Base-by-base conservation (phyloP, 2,329 filamentous ascomycete species). In the Pseudogymnoascus sp. region DNA sequence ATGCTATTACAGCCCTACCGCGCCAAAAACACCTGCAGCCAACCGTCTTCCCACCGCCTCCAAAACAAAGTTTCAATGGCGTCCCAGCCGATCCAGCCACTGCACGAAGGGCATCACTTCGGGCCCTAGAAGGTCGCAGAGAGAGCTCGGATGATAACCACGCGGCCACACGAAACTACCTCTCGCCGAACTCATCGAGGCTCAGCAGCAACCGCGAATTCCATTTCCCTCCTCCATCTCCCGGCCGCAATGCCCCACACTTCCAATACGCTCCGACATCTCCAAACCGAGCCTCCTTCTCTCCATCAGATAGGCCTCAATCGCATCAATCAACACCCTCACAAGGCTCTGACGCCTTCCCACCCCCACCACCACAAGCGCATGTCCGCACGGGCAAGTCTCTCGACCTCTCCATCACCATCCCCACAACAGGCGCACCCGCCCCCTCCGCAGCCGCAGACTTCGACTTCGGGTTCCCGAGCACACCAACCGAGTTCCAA, bases 401-500 rank as follows among this genome's bases (percentile, higher is more conserved):
- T 12, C 38, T 58, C n/a, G 64, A 70, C 30, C 64, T 69, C 7
- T 63, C 64, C 14, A 65, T 70, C 58, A 54, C 63, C 41, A 70
- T 69, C 30, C 68, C 68, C 43, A 50, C 39, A 11, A 35, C 62
- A 8, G 47, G 47, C 9, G 28, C 47, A 2, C 47, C 28, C 5
- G 38, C 60, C 5, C 41, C 62, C 4, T 30, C 58, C 3, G 57
- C 60, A 7, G 47, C 64, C 25, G 62, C 18, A 65, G 83, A 82
- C n/a, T 89, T 89, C 69, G 86, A 89, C 68, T 90, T 90, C 70
- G 90, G 91, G 16, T 95, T 95, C 74, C 88, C 90, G 0, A 84
- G 85, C 63, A 92, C 90, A 25, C 91, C 92, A 6, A 92, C 90
- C 0, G 87, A 92, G 68, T 90, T 95, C 74, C 91, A 95, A 71